Evolutionary conservation across 352 stramenopile genomes (phyloP).

Genomic region (Phytophthora pluvialis): DNA sequence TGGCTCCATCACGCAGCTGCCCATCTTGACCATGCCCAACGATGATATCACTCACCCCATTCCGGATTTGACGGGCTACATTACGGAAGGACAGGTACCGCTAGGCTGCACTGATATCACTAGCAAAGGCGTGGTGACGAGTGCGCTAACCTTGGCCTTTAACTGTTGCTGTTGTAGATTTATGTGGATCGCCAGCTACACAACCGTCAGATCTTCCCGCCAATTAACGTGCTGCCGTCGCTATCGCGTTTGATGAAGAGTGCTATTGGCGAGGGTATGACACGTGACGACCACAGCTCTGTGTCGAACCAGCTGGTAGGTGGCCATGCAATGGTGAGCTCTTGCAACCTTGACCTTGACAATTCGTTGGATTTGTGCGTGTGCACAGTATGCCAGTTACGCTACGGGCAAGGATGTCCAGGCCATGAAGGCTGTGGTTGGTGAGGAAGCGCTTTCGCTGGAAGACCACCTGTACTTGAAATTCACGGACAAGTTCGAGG

Average conservation of each 20-base stretch:
- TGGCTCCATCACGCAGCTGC: slow-evolving; percentile 99
- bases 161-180: slow-evolving; percentile 65
- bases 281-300: slow-evolving; percentile 97
- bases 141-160: slow-evolving; percentile 11
- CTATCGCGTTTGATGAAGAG: slow-evolving; percentile 99
- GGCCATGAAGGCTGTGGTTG: slow-evolving; percentile 99
- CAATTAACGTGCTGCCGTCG: slow-evolving; percentile 99
- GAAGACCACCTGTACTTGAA: slow-evolving; percentile 99
- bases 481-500: slow-evolving; percentile 99
- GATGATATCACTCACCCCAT: slow-evolving; percentile 99
- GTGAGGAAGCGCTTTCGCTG: slow-evolving; percentile 98
- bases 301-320: slow-evolving; percentile 99
- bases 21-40: slow-evolving; percentile 99
- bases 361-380: slow-evolving; percentile 10
- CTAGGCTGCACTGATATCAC: neutral
- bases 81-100: slow-evolving; percentile 97
- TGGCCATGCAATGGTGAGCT: slow-evolving; percentile 22
- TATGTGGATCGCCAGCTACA: slow-evolving; percentile 98
- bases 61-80: slow-evolving; percentile 99
- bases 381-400: slow-evolving; percentile 82
- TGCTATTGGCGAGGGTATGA: slow-evolving; percentile 99
- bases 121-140: neutral
- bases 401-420: slow-evolving; percentile 97
- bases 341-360: slow-evolving; percentile 5
- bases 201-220: slow-evolving; percentile 99